phyloP scores from a whole-genome alignment of 495 filamentous ascomycete genomes.

The Talaromyces borbonicus region DNA sequence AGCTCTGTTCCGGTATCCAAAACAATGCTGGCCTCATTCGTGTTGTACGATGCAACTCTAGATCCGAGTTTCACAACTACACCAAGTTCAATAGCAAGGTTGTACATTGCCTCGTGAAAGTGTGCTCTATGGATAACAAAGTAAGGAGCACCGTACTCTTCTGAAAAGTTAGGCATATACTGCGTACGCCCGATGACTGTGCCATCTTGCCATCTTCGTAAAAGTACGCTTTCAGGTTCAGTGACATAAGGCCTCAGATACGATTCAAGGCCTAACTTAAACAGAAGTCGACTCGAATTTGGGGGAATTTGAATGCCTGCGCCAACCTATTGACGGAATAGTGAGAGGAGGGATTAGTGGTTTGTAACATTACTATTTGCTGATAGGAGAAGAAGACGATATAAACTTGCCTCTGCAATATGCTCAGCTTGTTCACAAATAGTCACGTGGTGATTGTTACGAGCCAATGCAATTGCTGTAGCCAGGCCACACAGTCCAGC shows the following conservation, averaged over 20 bases:
- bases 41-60: conserved; percentile 17
- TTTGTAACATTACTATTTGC: no score
- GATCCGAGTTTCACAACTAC: conserved; percentile 16
- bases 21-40: conserved; percentile 8
- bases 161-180: conserved; percentile 25
- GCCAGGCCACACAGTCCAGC: conserved; percentile 43
- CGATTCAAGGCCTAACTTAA: conserved; percentile 25
- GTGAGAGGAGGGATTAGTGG: no score
- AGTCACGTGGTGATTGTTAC: conserved; percentile 34
- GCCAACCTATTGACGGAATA: no score
- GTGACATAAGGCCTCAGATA: conserved; percentile 22
- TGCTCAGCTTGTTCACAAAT: conserved; percentile 40
- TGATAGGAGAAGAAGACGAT: no score
- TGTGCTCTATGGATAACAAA: conserved; percentile 37
- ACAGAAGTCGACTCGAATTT: conserved; percentile 41
- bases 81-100: conserved; percentile 24
- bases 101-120: conserved; percentile 25
- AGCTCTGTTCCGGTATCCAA: conserved; percentile 10
- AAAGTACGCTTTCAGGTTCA: conserved; percentile 26
- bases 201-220: conserved; percentile 36
- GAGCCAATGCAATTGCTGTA: conserved; percentile 36
- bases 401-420: no score
- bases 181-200: conserved; percentile 26
- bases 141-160: conserved; percentile 28
- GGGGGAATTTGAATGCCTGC: conserved; percentile 53